Conservation (phyloP, 306 rosid species). For the Oxytropis ochrocephala region DNA sequence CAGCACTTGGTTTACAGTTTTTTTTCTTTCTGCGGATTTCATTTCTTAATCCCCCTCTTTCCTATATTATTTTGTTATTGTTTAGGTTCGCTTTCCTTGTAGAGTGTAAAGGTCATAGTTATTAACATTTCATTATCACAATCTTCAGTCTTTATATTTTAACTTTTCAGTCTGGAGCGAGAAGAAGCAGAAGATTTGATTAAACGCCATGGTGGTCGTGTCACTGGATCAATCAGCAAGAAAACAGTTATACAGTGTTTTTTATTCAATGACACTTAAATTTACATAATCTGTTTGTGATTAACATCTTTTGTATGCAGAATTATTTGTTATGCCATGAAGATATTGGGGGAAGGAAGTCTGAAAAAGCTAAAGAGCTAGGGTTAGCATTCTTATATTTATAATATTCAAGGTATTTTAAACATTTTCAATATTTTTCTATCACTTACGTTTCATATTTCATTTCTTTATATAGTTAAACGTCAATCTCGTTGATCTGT, state of each 20-base stretch:
- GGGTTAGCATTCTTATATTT: conserved; percentile 53
- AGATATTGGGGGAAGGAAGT: conserved; percentile 91
- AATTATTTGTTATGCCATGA: conserved; percentile 88
- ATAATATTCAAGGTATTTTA: conserved; percentile 7
- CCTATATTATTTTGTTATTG: too few species aligned
- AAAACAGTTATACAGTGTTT: conserved; percentile 55
- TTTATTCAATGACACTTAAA: conserved; percentile 2
- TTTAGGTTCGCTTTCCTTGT: conserved; percentile 1
- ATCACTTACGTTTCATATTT: background rate
- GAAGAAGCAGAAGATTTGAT: conserved; percentile 98
- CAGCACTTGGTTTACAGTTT: background rate
- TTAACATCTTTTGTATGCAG: conserved; percentile 49
- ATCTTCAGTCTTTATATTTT: conserved; percentile 13
- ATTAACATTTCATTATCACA: background rate
- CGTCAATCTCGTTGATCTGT: too few species aligned
- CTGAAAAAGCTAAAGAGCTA: conserved; percentile 83
- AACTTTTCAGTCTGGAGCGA: conserved; percentile 69
- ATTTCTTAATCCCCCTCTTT: background rate
- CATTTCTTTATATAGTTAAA: conserved; percentile 35
- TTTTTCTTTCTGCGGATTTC: conserved; percentile 17
- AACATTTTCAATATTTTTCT: background rate
- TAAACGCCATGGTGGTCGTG: conserved; percentile 90
- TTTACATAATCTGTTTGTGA: conserved; percentile 10
- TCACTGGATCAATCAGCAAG: conserved; percentile 95
- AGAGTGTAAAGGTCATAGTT: background rate